Conservation (phyloP, 2,329 filamentous ascomycete genomes). For the Stachybotrys echinatus region DNA sequence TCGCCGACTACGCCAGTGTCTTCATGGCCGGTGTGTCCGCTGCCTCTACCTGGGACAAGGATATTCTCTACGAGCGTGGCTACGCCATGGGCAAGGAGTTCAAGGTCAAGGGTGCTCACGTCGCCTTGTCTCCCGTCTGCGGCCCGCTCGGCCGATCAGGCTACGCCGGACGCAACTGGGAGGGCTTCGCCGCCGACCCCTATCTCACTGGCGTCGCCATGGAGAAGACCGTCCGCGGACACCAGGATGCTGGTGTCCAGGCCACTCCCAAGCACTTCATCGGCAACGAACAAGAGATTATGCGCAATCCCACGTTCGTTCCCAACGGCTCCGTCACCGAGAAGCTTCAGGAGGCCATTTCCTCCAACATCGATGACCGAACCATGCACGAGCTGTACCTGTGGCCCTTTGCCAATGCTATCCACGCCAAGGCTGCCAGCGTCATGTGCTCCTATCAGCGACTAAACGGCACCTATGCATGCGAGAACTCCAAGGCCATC, state of each 20-base stretch:
- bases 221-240: conserved; percentile 25
- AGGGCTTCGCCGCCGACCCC: conserved; percentile 59
- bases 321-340: conserved; percentile 13
- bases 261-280: conserved; percentile 34
- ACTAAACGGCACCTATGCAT: conserved; percentile 43
- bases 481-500: conserved; percentile 41
- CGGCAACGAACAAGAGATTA: conserved; percentile 28
- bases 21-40: conserved; percentile 58
- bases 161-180: conserved; percentile 59
- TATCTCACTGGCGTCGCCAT: conserved; percentile 56
- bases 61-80: conserved; percentile 61
- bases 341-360: conserved; percentile 22
- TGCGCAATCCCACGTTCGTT: conserved; percentile 20
- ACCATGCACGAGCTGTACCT: conserved; percentile 50
- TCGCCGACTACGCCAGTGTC: conserved; percentile 38
- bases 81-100: conserved; percentile 51
- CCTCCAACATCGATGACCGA: conserved; percentile 50
- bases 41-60: conserved; percentile 59
- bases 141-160: conserved; percentile 38
- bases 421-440: conserved; percentile 22
- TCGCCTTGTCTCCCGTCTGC: conserved; percentile 47
- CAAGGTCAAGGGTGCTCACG: conserved; percentile 66
- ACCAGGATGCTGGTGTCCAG: conserved; percentile 30
- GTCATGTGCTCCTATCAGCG: conserved; percentile 40
- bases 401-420: conserved; percentile 28